Conservation (phyloP, 371 early-diverging fungal genomes). For the Mortierella sp. region DNA sequence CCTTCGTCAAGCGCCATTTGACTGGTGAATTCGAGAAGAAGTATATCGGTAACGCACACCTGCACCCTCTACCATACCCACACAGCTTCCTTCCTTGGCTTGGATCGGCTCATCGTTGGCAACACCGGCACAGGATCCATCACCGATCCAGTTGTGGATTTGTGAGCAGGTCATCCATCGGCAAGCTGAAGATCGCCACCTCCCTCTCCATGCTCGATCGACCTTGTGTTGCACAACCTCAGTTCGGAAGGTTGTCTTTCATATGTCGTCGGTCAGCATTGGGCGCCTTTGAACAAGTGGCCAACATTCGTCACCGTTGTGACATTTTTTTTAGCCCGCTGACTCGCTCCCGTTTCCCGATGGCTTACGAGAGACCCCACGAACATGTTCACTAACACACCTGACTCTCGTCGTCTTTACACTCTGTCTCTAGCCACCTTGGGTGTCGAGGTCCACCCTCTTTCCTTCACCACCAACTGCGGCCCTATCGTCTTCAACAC, state of each 20-base stretch:
- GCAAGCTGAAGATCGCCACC: neutral
- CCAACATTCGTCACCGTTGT: too few relatives aligned
- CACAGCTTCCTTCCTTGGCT: neutral
- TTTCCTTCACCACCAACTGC: constrained; percentile 98
- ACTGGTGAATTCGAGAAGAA: constrained; percentile 99
- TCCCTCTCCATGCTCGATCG: too few relatives aligned
- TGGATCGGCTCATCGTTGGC: constrained; percentile 5
- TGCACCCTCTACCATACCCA: neutral
- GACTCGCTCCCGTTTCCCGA: too few relatives aligned
- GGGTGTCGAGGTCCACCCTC: constrained; percentile 99
- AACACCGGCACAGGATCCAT: neutral
- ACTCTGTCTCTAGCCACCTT: constrained; percentile 86
- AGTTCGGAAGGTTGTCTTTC: too few relatives aligned
- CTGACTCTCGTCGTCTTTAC: constrained; percentile 15
- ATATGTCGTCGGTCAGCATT: too few relatives aligned
- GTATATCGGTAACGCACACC: constrained; percentile 91
- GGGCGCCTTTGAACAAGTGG: too few relatives aligned
- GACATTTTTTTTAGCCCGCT: too few relatives aligned
- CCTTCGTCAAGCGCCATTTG: constrained; percentile 99
- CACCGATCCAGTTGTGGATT: neutral
- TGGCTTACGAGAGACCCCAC: neutral
- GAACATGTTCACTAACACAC: neutral
- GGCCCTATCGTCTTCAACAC: constrained; percentile 98
- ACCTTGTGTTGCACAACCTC: too few relatives aligned
- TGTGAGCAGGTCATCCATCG: neutral